A percentile compares a stretch with the other conserved stretches of the same genome.
phyloP scores from a whole-genome alignment of 805 yeast species.

The Saccharomycopsis fermentans region DNA sequence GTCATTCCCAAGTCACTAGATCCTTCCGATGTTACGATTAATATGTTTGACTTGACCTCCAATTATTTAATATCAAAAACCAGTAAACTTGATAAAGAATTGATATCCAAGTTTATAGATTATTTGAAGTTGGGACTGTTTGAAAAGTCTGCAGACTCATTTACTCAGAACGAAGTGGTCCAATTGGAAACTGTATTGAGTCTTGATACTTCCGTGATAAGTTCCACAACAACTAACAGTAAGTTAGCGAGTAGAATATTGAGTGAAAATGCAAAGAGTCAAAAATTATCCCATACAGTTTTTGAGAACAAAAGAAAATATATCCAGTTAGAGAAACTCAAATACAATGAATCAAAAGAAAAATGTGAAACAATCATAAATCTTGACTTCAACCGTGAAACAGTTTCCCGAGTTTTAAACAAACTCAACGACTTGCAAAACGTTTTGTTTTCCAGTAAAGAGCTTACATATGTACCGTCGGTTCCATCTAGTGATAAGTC shows the following conservation, averaged over 20 bases:
- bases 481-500: not conserved
- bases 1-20: slow-evolving; percentile 2
- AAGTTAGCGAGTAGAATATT: not conserved
- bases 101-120: not conserved
- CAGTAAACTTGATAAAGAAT: not conserved
- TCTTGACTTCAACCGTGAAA: not conserved
- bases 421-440: not conserved
- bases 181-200: slow-evolving; percentile 5
- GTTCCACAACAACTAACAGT: not conserved
- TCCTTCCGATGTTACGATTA: not conserved
- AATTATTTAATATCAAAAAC: not conserved
- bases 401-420: not conserved
- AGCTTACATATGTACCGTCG: not conserved
- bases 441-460: not conserved
- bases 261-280: not conserved
- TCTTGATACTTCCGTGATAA: not conserved
- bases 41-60: not conserved
- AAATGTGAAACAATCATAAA: not conserved
- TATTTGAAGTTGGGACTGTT: slow-evolving; percentile 1
- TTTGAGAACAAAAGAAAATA: not conserved
- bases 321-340: not conserved
- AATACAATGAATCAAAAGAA: not conserved
- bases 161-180: slow-evolving; percentile 12
- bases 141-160: not conserved
- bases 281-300: not conserved